Evolutionary conservation across 2,329 filamentous ascomycete genomes (phyloP), one percentile per base, ranked within the genome.

Genomic region (Stromatinia cepivora): DNA sequence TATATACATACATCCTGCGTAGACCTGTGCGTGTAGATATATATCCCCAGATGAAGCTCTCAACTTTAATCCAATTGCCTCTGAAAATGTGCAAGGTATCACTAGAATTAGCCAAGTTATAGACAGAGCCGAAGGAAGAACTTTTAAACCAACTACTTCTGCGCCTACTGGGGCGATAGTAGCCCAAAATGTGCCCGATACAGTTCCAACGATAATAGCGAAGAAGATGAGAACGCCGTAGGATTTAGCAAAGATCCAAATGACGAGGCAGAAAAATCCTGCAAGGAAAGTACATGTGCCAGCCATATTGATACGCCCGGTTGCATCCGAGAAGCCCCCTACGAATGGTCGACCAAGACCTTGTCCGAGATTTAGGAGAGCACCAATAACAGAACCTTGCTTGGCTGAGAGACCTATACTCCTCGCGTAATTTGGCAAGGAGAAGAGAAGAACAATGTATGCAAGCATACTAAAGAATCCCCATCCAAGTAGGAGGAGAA

Each of bases 401-500:
- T 85, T 83, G 2, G 90, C 82, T 0, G 84, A 83, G 42, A 93
- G 84, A 1, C 91, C 91, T 56, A 93, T 86, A 6, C 84, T 84
- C 69, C 86, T 84, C 50, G 89, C 89, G 76, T 93, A 94, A 77
- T 90, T 91, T 20, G 91, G 88, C 58, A 94, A 81, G 15, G 87
- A 90, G 79, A 93, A 94, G 57, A 93, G 84, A n/a, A 93, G 83
- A 6, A 92, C 89, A 36, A 92, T 84, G 75, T 94, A 94, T 7
- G 85, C 90, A 20, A 94, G 80, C 80, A 94, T 87, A 70, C 85
- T 88, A 72, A 94, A 88, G 79, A 88, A 87, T 10, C 89, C 89
- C 82, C 89, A 95, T 3, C 80, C 82, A 50, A 92, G 78, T 17
- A 92, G 82, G 2, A 93, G 80, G 36, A 88, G 77, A 72, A 90